phyloP scores from a whole-genome alignment of 2,329 filamentous ascomycete species.

The Alternaria incomplexa region DNA sequence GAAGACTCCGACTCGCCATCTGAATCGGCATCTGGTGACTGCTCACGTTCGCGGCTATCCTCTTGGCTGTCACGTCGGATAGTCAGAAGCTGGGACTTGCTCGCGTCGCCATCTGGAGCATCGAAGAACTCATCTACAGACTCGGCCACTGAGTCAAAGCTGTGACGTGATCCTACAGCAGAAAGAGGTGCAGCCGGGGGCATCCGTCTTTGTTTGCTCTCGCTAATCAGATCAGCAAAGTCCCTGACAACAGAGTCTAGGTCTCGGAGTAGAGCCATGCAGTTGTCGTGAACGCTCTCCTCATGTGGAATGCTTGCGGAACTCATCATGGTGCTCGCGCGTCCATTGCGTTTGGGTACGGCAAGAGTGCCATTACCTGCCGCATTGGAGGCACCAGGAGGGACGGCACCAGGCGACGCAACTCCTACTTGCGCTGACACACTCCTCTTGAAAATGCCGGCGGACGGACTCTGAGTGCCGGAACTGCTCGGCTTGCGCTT shows the following conservation, averaged over 20 bases:
- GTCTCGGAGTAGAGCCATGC: slow-evolving; percentile 81
- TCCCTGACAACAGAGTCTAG: slow-evolving; percentile 83
- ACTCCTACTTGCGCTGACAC: slow-evolving; percentile 62
- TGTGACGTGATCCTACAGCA: slow-evolving; percentile 60
- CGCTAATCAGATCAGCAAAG: slow-evolving; percentile 77
- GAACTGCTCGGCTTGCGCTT: slow-evolving; percentile 77
- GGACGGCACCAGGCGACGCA: slow-evolving; percentile 49
- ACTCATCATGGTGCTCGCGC: slow-evolving; percentile 41
- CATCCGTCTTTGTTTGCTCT: slow-evolving; percentile 77
- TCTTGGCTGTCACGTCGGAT: slow-evolving; percentile 73
- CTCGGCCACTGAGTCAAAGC: slow-evolving; percentile 73
- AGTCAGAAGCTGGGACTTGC: slow-evolving; percentile 70
- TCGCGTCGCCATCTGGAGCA: slow-evolving; percentile 66
- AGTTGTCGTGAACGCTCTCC: slow-evolving; percentile 77
- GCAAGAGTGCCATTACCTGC: slow-evolving; percentile 36
- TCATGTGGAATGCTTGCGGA: slow-evolving; percentile 60
- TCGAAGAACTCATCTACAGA: slow-evolving; percentile 94
- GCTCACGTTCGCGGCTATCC: slow-evolving; percentile 48
- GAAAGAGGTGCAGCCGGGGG: slow-evolving; percentile 58
- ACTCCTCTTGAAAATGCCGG: slow-evolving; percentile 55
- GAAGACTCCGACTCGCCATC: slow-evolving; percentile 67
- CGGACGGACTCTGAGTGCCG: slow-evolving; percentile 50
- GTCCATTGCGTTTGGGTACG: slow-evolving; percentile 45
- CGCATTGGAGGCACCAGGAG: slow-evolving; percentile 43
- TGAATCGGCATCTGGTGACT: slow-evolving; percentile 48